These are phyloP conservation scores for Claviceps purpurea DNA, from an alignment of 2,329 filamentous ascomycete genomes.

Conservation along the genomic window DNA sequence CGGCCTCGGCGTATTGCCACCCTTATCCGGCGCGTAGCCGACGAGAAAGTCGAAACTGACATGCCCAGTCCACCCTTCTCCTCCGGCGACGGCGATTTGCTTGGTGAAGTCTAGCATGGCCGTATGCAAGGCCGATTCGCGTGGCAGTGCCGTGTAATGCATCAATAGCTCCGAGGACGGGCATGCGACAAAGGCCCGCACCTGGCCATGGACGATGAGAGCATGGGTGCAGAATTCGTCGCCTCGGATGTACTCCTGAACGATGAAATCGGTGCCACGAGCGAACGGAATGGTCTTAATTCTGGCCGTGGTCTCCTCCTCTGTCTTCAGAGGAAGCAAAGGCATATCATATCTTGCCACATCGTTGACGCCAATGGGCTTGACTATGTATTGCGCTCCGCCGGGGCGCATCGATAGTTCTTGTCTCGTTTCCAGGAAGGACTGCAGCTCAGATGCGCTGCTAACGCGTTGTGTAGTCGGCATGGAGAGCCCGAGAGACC, in stretches of 20 bases:
- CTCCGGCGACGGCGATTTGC: constrained; percentile 36
- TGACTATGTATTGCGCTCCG: constrained; percentile 46
- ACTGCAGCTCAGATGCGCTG: constrained; percentile 36
- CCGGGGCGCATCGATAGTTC: constrained; percentile 12
- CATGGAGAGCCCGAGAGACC: constrained; percentile 36
- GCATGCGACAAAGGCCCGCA: constrained; percentile 55
- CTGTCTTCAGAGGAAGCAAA: constrained; percentile 42
- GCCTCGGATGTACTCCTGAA: constrained; percentile 52
- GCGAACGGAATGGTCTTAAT: constrained; percentile 32
- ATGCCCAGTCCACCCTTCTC: constrained; percentile 14
- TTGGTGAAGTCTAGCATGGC: constrained; percentile 55
- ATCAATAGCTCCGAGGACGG: constrained; percentile 48
- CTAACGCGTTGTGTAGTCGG: constrained; percentile 41
- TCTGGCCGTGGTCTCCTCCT: constrained; percentile 40
- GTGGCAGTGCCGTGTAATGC: constrained; percentile 49
- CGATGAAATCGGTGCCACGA: constrained; percentile 38
- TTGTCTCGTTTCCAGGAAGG: constrained; percentile 29
- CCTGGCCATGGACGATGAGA: constrained; percentile 48
- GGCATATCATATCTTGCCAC: constrained; percentile 47
- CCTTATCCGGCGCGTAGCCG: neutral
- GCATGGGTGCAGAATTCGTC: constrained; percentile 61
- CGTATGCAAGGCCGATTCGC: constrained; percentile 36
- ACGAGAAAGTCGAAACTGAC: constrained; percentile 2
- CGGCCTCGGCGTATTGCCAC: neutral
- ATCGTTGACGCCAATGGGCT: constrained; percentile 51